Percentiles rank a stretch among this genome's conserved stretches.
Evolutionary conservation across 2,329 filamentous ascomycete genomes (phyloP).

Genomic region (Botrytis sinoallii): DNA sequence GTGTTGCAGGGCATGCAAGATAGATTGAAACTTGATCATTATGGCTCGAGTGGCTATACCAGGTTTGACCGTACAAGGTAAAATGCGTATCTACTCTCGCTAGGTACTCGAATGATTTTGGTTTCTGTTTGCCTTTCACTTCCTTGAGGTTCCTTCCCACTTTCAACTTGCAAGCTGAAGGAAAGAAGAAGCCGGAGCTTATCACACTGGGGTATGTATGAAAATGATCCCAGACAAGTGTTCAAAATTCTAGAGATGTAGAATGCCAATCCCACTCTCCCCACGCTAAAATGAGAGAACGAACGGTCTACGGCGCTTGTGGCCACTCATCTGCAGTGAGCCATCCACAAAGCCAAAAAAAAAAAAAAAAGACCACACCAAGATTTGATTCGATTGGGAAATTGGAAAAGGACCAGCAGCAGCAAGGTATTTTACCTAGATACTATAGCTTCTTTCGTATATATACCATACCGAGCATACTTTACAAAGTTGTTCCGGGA

Average conservation of each 20-base stretch:
- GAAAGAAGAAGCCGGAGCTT: slow-evolving; percentile 14
- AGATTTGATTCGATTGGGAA: slow-evolving; percentile 6
- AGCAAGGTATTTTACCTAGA: not conserved
- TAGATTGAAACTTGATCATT: slow-evolving; percentile 18
- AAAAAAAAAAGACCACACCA: not conserved
- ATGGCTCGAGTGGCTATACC: slow-evolving; percentile 6
- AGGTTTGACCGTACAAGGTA: slow-evolving; percentile 13
- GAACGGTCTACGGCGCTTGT: slow-evolving; percentile 16
- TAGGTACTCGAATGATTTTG: not conserved
- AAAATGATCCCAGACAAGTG: slow-evolving; percentile 18
- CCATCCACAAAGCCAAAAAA: slow-evolving; percentile 16
- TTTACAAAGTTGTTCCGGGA: not conserved
- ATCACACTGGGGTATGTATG: not conserved
- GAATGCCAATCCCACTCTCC: slow-evolving; percentile 15
- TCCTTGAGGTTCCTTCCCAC: slow-evolving; percentile 6
- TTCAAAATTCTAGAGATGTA: not conserved
- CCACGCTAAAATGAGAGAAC: slow-evolving; percentile 16
- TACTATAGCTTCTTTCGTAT: slow-evolving; percentile 1
- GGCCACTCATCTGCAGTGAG: slow-evolving; percentile 14
- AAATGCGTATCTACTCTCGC: not conserved
- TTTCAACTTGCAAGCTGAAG: slow-evolving; percentile 19
- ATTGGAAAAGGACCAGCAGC: not conserved
- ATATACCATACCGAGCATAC: not conserved
- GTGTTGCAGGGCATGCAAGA: slow-evolving; percentile 17
- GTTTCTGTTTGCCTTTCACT: slow-evolving; percentile 9